These are phyloP conservation scores for Trichosporon asahii DNA, from an alignment of 1,284 basidiomycete genomes.

Conservation along the genomic window DNA sequence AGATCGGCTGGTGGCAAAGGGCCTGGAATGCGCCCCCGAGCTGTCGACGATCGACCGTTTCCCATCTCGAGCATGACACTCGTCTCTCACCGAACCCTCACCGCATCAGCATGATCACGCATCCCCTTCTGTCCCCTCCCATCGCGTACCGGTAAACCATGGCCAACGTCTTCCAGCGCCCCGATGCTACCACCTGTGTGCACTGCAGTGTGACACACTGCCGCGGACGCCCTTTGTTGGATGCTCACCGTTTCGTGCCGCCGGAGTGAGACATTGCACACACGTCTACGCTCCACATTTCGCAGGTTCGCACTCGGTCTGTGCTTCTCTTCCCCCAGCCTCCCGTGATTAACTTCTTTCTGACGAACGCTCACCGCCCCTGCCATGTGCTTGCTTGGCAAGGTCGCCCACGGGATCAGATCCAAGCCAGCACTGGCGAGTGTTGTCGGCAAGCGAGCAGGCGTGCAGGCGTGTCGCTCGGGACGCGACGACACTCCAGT, in stretches of 20 bases:
- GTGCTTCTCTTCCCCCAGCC: background rate
- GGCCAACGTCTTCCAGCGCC: background rate
- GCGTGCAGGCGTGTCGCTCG: background rate
- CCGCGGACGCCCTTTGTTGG: background rate
- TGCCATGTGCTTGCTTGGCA: background rate
- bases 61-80: conserved; percentile 1
- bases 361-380: background rate
- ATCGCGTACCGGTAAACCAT: background rate
- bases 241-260: background rate
- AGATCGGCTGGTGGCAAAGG: background rate
- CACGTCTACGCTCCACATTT: background rate
- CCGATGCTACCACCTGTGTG: background rate
- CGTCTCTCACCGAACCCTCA: background rate
- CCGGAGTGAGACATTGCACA: background rate
- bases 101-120: background rate
- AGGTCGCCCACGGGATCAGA: background rate
- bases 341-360: background rate
- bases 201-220: background rate
- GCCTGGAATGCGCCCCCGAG: background rate
- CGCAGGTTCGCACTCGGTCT: conserved; percentile 1
- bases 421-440: background rate
- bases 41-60: conserved; percentile 1
- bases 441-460: background rate
- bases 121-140: background rate
- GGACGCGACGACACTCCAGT: background rate